Conservation (phyloP, 805 yeast species). For the Ogataea minuta region DNA sequence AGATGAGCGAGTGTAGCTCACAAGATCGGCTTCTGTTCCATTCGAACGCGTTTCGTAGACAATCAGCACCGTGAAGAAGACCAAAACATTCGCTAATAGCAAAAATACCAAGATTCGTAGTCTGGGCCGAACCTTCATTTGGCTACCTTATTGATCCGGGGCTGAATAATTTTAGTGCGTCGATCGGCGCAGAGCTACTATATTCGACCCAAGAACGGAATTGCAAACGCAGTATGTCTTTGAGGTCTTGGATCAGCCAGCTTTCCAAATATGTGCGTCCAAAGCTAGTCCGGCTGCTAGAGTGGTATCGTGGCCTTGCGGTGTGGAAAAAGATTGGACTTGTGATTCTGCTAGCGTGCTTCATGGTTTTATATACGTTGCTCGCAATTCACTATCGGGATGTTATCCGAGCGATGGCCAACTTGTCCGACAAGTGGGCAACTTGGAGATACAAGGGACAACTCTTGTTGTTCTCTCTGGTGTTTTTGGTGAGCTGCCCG, state of each 20-base stretch:
- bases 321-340: constrained; percentile 10
- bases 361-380: constrained; percentile 20
- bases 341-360: background rate
- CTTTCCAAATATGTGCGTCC: background rate
- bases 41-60: constrained; percentile 6
- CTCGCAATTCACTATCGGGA: constrained; percentile 35
- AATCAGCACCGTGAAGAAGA: constrained; percentile 5
- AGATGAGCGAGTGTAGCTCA: constrained; percentile 7
- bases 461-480: constrained; percentile 45
- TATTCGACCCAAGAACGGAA: background rate
- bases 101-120: constrained; percentile 1
- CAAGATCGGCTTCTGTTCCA: constrained; percentile 10
- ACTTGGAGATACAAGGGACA: constrained; percentile 26
- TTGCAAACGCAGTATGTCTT: background rate
- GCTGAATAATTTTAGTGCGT: constrained; percentile 6
- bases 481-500: constrained; percentile 79
- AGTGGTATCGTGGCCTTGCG: constrained; percentile 4
- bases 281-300: background rate
- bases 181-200: constrained; percentile 6
- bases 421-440: constrained; percentile 44
- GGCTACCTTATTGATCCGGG: constrained; percentile 4
- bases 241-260: background rate
- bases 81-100: constrained; percentile 1
- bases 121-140: background rate
- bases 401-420: constrained; percentile 38